Base-by-base conservation (phyloP, 805 yeast genomes). In the Candida ulmi region DNA sequence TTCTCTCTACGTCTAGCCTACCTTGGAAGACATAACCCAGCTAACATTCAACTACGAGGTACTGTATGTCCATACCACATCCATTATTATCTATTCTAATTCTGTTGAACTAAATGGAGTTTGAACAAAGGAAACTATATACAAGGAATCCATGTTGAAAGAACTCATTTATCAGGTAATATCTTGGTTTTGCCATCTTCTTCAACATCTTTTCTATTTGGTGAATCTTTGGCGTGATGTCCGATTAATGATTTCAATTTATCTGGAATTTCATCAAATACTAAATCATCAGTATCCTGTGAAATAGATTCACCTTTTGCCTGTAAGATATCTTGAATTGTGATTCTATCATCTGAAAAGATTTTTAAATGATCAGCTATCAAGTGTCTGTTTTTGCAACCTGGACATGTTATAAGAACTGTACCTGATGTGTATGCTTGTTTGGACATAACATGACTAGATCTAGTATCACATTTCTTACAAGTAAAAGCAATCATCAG, bases 401-500 rank as follows among this genome's bases (percentile, higher is more conserved):
- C 85, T 0, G 98, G 98, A 58, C 98, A 91, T 54, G 87, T 88
- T 18, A 91, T 83, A 37, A 88, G 64, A 3, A 91, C 95, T 0
- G 96, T 81, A 2, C 98, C 98, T 9, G 70, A 66, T 12, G 82
- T 76, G 58, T 91, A 91, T 0, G 96, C 90, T 62, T 91, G 98
- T 50, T 90, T 90, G 6, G 96, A 83, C 55, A 91, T 83, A n/a
- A 82, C 73, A 55, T 91, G 98, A 4, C 88, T 78, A 1, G 96
- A 88, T 40, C 97, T 68, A 3, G 83, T 76, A 34, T 77, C 72
- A 62, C 98, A 91, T 48, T 78, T 77, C 58, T 88, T 91, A 63
- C 98, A 91, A 0, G 96, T 91, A 64, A 91, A 90, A 0, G 95
- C 91, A 17, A 91, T 73, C 83, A 88, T 83, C 46, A 86, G 67